These are phyloP conservation scores for Trametes villosa DNA, from an alignment of 768 basidiomycete genomes.

Conservation along the genomic window DNA sequence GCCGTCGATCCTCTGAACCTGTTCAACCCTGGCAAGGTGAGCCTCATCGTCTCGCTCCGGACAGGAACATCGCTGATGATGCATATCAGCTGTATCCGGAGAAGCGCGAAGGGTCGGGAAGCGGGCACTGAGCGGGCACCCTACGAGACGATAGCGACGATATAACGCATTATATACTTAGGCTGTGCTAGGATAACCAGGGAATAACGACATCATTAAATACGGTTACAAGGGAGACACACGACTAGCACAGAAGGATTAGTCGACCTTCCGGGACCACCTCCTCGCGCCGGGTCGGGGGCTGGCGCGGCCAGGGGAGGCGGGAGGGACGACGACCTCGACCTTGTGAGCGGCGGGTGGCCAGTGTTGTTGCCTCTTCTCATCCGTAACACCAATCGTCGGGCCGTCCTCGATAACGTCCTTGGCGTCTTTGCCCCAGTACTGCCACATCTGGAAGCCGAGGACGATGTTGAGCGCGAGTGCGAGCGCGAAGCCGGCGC, in stretches of 20 bases:
- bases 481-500: conserved; percentile 84
- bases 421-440: conserved; percentile 65
- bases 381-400: conserved; percentile 28
- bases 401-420: conserved; percentile 29
- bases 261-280: conserved; percentile 80
- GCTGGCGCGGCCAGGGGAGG: conserved; percentile 48
- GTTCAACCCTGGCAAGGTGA: conserved; percentile 87
- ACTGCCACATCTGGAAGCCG: conserved; percentile 83
- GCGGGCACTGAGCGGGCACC: background rate
- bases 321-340: conserved; percentile 49
- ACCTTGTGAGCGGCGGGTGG: conserved; percentile 33
- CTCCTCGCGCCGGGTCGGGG: conserved; percentile 57
- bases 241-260: background rate
- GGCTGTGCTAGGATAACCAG: background rate
- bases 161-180: conserved; percentile 2
- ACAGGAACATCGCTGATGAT: conserved; percentile 31
- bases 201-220: background rate
- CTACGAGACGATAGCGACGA: background rate
- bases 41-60: conserved; percentile 45
- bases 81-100: background rate
- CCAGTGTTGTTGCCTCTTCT: conserved; percentile 22
- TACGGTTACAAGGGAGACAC: background rate
- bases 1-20: conserved; percentile 65
- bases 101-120: background rate
- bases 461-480: conserved; percentile 83